Percentiles rank a stretch among this genome's conserved stretches.
Conservation (phyloP, 768 basidiomycete species). For the Termitomyces sp. region DNA sequence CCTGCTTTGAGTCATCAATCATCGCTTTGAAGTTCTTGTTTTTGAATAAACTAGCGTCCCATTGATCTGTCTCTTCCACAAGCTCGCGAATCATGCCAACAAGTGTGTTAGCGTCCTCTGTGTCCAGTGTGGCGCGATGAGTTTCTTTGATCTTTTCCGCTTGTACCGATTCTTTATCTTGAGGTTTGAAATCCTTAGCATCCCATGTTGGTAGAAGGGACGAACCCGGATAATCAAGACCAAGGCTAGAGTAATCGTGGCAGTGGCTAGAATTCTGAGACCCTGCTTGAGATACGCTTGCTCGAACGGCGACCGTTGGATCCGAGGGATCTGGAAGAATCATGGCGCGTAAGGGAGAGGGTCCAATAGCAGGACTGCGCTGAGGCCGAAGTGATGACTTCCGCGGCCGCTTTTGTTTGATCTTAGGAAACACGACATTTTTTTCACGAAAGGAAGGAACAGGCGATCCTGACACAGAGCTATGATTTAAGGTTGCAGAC, state of each 20-base stretch:
- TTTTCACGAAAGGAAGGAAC: background rate
- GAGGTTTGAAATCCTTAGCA: background rate
- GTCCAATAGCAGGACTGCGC: conserved; percentile 38
- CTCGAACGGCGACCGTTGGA: conserved; percentile 12
- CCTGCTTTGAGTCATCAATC: conserved; percentile 31
- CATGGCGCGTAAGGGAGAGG: conserved; percentile 46
- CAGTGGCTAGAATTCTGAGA: conserved; percentile 1
- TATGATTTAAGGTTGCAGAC: background rate
- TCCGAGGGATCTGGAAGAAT: conserved; percentile 33
- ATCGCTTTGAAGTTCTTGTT: conserved; percentile 45
- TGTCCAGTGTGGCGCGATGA: conserved; percentile 5
- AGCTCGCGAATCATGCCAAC: conserved; percentile 45
- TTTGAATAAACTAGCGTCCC: conserved; percentile 48
- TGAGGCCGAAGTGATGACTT: conserved; percentile 24
- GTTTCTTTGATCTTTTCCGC: background rate
- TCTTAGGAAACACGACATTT: conserved; percentile 3
- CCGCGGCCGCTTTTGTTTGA: conserved; percentile 10
- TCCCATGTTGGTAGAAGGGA: background rate
- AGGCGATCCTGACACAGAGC: background rate
- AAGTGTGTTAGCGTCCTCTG: conserved; percentile 29
- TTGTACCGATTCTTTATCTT: background rate
- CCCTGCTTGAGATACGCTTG: background rate
- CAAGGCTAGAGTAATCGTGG: conserved; percentile 14
- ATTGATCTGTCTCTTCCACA: conserved; percentile 46
- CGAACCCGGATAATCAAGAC: conserved; percentile 17